A percentile compares a stretch with the other conserved stretches of the same genome.
These are phyloP conservation scores for Logfia minima DNA, from an alignment of 129 eudicot species.

Conservation along the genomic window DNA sequence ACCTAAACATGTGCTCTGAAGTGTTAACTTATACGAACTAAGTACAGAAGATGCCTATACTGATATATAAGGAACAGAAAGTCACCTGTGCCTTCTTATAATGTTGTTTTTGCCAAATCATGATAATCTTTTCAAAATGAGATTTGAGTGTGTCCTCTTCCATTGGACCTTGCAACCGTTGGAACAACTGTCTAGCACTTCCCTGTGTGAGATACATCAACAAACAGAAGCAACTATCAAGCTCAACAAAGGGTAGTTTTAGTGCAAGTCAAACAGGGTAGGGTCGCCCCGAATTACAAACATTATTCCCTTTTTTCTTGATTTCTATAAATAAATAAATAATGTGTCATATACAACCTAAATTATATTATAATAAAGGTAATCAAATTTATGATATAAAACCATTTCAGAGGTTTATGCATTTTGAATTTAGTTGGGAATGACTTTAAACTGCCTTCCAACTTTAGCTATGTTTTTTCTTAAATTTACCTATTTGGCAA, in stretches of 20 bases:
- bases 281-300: too few relatives aligned
- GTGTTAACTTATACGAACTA: neutral
- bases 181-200: slow-evolving; percentile 91
- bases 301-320: too few relatives aligned
- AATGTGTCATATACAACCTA: too few relatives aligned
- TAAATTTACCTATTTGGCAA: too few relatives aligned
- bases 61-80: neutral
- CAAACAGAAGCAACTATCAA: slow-evolving; percentile 19
- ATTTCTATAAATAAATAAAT: slow-evolving; percentile 63
- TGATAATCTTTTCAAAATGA: slow-evolving; percentile 74
- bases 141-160: slow-evolving; percentile 84
- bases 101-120: slow-evolving; percentile 59
- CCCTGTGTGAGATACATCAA: slow-evolving; percentile 60
- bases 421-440: too few relatives aligned
- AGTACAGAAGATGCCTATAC: neutral
- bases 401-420: too few relatives aligned
- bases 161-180: slow-evolving; percentile 83
- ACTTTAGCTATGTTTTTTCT: too few relatives aligned
- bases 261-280: neutral
- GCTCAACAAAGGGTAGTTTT: neutral
- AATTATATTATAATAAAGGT: too few relatives aligned
- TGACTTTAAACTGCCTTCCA: too few relatives aligned
- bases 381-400: neutral
- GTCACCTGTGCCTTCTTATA: slow-evolving; percentile 59
- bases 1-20: neutral